Evolutionary conservation across 169 alveolate species (phyloP).

Genomic region (Eimeria acervulina): DNA sequence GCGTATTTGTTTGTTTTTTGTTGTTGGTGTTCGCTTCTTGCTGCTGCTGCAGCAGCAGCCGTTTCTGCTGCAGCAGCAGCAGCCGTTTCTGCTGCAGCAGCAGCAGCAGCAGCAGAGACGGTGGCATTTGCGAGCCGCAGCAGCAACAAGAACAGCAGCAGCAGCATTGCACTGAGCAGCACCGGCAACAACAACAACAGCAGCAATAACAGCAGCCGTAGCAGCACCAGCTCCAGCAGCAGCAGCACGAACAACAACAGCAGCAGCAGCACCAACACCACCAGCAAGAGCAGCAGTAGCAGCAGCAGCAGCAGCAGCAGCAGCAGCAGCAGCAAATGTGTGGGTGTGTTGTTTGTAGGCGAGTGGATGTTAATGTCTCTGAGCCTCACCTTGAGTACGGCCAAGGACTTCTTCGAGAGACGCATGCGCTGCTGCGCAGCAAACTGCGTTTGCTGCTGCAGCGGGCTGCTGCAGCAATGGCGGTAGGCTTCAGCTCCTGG

Average conservation of each 20-base stretch:
- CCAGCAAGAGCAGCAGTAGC: neutral
- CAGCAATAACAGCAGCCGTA: slow-evolving; percentile 7
- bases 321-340: neutral
- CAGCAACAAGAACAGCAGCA: too few relatives aligned
- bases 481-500: slow-evolving; percentile 56
- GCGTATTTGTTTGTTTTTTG: too few relatives aligned
- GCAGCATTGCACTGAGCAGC: neutral
- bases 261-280: neutral
- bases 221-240: slow-evolving; percentile 13
- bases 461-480: slow-evolving; percentile 65
- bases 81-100: neutral
- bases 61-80: neutral
- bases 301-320: slow-evolving; percentile 9
- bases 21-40: neutral
- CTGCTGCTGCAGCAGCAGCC: neutral
- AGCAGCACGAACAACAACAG: slow-evolving; percentile 12
- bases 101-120: neutral
- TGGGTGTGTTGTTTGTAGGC: slow-evolving; percentile 58
- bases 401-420: slow-evolving; percentile 62
- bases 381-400: slow-evolving; percentile 81
- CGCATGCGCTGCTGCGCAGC: slow-evolving; percentile 71
- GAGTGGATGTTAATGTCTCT: slow-evolving; percentile 81
- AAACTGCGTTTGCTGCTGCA: slow-evolving; percentile 56
- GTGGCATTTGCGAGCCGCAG: neutral
- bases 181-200: neutral